phyloP scores from a whole-genome alignment of 129 eudicot genomes.

The Pulicaria dysenterica region DNA sequence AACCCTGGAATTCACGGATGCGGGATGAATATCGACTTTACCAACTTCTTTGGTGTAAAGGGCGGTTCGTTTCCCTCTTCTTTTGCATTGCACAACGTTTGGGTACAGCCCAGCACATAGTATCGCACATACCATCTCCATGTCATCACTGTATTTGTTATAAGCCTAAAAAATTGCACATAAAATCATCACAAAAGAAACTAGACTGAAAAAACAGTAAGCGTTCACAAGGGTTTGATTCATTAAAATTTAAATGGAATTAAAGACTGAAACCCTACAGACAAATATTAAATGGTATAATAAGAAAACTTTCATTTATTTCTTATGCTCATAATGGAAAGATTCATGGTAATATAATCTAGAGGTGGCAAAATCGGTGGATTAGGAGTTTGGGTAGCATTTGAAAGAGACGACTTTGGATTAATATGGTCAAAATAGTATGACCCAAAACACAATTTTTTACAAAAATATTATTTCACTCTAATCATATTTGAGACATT shows the following conservation, averaged over 20 bases:
- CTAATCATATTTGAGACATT: no score
- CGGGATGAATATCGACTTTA: conserved; percentile 94
- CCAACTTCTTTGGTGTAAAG: conserved; percentile 92
- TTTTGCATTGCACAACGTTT: conserved; percentile 91
- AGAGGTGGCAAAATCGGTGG: no score
- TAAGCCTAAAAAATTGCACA: conserved; percentile 60
- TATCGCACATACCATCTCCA: conserved; percentile 92
- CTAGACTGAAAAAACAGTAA: neutral
- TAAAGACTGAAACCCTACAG: neutral
- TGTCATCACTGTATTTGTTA: conserved; percentile 74
- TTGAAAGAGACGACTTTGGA: no score
- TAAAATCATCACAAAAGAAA: neutral
- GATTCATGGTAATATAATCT: no score
- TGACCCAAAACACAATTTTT: no score
- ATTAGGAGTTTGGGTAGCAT: no score
- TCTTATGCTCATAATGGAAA: no score
- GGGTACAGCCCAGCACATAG: conserved; percentile 99
- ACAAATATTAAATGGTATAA: no score
- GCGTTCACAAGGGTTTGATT: neutral
- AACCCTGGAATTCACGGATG: conserved; percentile 86
- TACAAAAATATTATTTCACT: no score
- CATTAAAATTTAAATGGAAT: neutral
- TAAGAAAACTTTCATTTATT: no score
- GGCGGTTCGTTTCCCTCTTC: conserved; percentile 93
- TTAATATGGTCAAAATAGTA: no score